Conservation (phyloP, 306 rosid genomes). For the Inga leiocalycina region DNA sequence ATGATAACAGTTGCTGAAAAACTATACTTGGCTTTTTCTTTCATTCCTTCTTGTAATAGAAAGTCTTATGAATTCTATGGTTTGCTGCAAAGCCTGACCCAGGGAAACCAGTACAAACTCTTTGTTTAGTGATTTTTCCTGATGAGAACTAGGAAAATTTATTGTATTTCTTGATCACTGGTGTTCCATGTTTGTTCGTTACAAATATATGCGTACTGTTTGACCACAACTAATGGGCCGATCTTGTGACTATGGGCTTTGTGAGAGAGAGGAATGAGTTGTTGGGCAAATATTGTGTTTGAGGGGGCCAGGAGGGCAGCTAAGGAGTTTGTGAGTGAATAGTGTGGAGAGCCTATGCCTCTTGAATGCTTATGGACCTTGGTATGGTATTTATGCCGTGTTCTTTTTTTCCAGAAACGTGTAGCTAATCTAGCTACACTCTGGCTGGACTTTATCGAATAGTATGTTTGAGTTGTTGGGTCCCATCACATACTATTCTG, state of each 20-base stretch:
- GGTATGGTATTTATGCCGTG: not conserved
- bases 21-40: not conserved
- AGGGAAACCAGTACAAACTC: conserved; percentile 8
- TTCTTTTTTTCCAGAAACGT: not conserved
- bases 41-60: not conserved
- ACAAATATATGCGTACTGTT: conserved; percentile 18
- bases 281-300: not conserved
- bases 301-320: not conserved
- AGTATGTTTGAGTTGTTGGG: not conserved
- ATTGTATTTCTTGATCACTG: conserved; percentile 15
- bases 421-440: not conserved
- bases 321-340: not conserved
- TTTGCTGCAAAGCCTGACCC: conserved; percentile 28
- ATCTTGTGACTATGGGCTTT: not conserved
- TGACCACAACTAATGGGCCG: not conserved
- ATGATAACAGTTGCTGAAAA: not conserved
- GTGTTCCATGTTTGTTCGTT: conserved; percentile 26
- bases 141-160: not conserved
- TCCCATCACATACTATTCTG: not conserved
- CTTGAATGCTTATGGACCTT: not conserved
- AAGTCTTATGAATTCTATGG: conserved; percentile 6
- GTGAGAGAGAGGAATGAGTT: not conserved
- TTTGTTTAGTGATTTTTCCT: not conserved
- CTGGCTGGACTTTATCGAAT: not conserved
- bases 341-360: not conserved